These are phyloP conservation scores for Lindgomyces ingoldianus DNA, from an alignment of 495 filamentous ascomycete genomes.

Conservation along the genomic window DNA sequence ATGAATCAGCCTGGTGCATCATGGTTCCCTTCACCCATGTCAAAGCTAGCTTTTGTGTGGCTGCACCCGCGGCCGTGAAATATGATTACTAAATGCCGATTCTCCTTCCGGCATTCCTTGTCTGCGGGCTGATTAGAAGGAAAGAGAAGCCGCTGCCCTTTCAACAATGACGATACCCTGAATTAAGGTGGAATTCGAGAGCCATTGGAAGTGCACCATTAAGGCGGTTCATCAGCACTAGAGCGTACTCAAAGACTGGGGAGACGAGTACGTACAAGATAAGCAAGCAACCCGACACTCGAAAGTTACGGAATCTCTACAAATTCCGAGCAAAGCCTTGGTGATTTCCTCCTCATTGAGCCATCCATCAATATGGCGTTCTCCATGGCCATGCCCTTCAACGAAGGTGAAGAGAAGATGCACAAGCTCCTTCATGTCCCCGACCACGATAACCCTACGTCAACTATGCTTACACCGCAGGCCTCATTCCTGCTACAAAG, in stretches of 20 bases:
- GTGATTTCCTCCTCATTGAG: too few species aligned
- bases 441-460: constrained; percentile 61
- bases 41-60: background rate
- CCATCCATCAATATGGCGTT: constrained; percentile 51
- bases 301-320: too few species aligned
- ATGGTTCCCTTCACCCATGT: background rate
- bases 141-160: background rate
- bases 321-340: too few species aligned
- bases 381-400: constrained; percentile 50
- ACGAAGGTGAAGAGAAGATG: constrained; percentile 56
- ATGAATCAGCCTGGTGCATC: background rate
- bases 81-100: background rate
- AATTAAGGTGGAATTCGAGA: too few species aligned
- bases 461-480: constrained; percentile 54
- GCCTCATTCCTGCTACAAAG: constrained; percentile 55
- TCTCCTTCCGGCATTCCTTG: too few species aligned
- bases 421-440: constrained; percentile 53
- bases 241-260: too few species aligned
- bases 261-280: too few species aligned
- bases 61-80: background rate
- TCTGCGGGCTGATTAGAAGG: background rate
- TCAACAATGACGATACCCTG: too few species aligned
- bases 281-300: too few species aligned
- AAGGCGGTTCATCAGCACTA: too few species aligned
- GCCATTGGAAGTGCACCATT: too few species aligned